A percentile compares a stretch with the other conserved stretches of the same genome.
These are phyloP conservation scores for Metrosideros polymorpha DNA, from an alignment of 441 rosid genomes.

Conservation along the genomic window DNA sequence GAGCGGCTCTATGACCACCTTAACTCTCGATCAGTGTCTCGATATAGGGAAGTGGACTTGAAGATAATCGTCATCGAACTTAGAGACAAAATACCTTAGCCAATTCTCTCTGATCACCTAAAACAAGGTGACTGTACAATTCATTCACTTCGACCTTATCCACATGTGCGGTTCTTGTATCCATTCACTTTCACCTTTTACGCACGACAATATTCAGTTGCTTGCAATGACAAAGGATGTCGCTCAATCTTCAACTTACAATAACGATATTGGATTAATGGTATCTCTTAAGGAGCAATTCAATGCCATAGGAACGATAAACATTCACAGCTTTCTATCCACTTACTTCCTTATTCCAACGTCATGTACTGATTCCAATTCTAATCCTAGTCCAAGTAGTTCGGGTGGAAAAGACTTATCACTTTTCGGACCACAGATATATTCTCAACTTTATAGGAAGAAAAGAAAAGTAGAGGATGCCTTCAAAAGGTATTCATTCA, in stretches of 20 bases:
- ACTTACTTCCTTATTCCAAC: neutral
- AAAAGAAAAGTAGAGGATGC: neutral
- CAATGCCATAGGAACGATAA: neutral
- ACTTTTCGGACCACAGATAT: slow-evolving; percentile 15
- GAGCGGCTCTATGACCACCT: neutral
- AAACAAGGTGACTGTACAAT: neutral
- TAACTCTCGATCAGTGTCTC: neutral
- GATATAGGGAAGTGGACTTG: fast-evolving
- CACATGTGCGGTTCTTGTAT: neutral
- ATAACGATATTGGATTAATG: neutral
- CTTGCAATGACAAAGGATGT: neutral
- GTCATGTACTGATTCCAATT: neutral
- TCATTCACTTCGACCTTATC: neutral
- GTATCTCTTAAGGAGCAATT: neutral
- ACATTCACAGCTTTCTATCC: neutral
- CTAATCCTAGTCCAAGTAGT: neutral
- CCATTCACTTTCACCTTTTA: neutral
- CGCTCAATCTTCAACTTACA: neutral
- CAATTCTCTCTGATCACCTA: neutral
- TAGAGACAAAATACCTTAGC: neutral
- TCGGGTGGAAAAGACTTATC: slow-evolving; percentile 12
- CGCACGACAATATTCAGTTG: neutral
- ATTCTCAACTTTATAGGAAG: neutral
- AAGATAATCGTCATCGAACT: neutral
- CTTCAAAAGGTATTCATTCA: neutral